phyloP scores from a whole-genome alignment of 257 asterid genomes.

The Solanum peruvianum region DNA sequence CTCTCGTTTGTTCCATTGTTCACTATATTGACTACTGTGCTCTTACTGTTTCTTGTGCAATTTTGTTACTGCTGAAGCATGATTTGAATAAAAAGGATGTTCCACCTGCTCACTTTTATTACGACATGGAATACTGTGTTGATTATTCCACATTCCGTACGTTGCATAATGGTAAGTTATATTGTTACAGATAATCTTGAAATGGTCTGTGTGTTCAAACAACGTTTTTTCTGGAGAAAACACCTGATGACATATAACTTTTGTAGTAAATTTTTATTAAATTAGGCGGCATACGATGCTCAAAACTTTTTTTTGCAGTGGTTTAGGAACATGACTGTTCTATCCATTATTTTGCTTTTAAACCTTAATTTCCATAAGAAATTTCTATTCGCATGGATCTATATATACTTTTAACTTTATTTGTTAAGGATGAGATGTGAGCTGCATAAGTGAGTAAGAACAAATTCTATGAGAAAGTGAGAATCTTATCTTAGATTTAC shows the following conservation, averaged over 20 bases:
- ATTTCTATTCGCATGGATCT: neutral
- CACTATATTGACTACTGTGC: neutral
- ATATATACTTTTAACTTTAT: neutral
- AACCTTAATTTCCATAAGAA: neutral
- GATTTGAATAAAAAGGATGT: conserved; percentile 15
- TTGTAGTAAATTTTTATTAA: neutral
- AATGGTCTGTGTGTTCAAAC: neutral
- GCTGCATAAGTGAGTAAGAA: neutral
- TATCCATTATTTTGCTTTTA: neutral
- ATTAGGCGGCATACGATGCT: neutral
- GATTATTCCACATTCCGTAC: conserved; percentile 74
- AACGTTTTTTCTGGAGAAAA: neutral
- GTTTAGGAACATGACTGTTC: neutral
- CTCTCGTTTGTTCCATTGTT: neutral
- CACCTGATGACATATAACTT: neutral
- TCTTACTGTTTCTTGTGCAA: neutral
- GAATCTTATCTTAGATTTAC: neutral
- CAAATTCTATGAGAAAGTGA: neutral
- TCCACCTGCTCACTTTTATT: conserved; percentile 50
- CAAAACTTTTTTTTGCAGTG: neutral
- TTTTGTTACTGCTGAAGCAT: conserved; percentile 24
- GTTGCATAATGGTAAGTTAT: conserved; percentile 38
- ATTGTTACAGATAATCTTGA: neutral
- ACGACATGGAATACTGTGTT: conserved; percentile 80
- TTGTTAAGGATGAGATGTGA: neutral